Conservation (phyloP, 345 rosid species). For the Citrus glauca region DNA sequence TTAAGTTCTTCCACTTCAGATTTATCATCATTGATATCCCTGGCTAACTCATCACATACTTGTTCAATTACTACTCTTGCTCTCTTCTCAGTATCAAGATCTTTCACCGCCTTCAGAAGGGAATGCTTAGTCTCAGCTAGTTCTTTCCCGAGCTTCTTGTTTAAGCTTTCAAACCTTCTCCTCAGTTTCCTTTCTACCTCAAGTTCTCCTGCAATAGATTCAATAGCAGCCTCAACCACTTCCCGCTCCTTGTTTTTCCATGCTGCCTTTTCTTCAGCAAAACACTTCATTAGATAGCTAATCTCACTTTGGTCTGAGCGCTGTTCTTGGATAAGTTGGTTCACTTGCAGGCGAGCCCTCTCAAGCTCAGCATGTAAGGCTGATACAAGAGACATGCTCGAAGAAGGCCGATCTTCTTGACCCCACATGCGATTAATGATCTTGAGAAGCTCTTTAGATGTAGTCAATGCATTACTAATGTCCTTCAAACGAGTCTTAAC, state of each 20-base stretch:
- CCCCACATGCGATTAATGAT: constrained; percentile 94
- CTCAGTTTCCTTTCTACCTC: constrained; percentile 86
- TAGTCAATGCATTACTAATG: constrained; percentile 84
- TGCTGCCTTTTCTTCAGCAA: constrained; percentile 88
- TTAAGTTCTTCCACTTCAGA: constrained; percentile 62
- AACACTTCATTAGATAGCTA: constrained; percentile 76
- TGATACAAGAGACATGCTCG: constrained; percentile 90
- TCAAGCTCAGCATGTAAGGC: constrained; percentile 97
- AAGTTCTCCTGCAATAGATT: constrained; percentile 82
- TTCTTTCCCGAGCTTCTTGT: constrained; percentile 90
- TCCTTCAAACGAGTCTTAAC: constrained; percentile 75
- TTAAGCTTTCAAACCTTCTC: constrained; percentile 78
- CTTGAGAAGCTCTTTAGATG: constrained; percentile 89
- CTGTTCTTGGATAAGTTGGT: constrained; percentile 80
- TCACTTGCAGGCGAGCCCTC: constrained; percentile 88
- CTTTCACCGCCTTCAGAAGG: constrained; percentile 66
- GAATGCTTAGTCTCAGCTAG: constrained; percentile 69
- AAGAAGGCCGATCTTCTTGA: constrained; percentile 81
- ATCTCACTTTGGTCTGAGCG: constrained; percentile 71
- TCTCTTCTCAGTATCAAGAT: constrained; percentile 83
- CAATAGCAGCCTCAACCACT: constrained; percentile 89
- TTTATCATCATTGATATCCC: constrained; percentile 57
- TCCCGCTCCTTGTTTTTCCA: constrained; percentile 91
- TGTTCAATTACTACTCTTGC: constrained; percentile 72
- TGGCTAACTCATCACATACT: constrained; percentile 79